phyloP scores from a whole-genome alignment of 2,329 filamentous ascomycete genomes.

The Colletotrichum endophyticum region DNA sequence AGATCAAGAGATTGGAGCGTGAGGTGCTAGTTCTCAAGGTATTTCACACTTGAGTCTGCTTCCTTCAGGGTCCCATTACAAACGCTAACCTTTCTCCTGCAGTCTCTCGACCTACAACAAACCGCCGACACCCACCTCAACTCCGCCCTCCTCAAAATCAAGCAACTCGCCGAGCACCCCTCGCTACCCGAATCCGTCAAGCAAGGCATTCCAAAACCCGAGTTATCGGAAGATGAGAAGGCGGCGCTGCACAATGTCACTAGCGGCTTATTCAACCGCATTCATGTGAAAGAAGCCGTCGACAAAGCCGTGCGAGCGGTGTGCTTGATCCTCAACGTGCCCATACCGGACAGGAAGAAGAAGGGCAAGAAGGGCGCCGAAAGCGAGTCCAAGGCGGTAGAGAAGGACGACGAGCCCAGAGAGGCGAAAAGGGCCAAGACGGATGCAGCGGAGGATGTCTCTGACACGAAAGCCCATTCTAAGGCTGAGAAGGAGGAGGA shows the following conservation, averaged over 20 bases:
- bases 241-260: constrained; percentile 63
- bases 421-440: constrained; percentile 30
- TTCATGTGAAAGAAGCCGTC: constrained; percentile 53
- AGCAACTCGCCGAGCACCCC: constrained; percentile 55
- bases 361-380: constrained; percentile 36
- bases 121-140: constrained; percentile 61
- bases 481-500: constrained; percentile 34
- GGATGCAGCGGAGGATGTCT: constrained; percentile 24
- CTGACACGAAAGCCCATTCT: constrained; percentile 25
- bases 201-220: constrained; percentile 51
- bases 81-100: constrained; percentile 1
- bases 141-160: constrained; percentile 59
- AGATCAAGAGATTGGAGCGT: constrained; percentile 64
- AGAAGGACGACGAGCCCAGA: constrained; percentile 33
- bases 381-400: constrained; percentile 33
- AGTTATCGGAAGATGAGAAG: constrained; percentile 57
- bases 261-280: constrained; percentile 59
- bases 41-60: neutral
- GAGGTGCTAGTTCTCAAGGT: constrained; percentile 64
- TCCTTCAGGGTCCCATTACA: neutral
- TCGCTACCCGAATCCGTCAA: constrained; percentile 54
- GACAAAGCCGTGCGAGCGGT: constrained; percentile 54
- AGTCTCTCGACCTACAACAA: constrained; percentile 64
- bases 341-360: constrained; percentile 49
- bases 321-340: constrained; percentile 53